Evolutionary conservation across 441 rosid genomes (phyloP).

Genomic region (Pelargonium myrrhifolium): DNA sequence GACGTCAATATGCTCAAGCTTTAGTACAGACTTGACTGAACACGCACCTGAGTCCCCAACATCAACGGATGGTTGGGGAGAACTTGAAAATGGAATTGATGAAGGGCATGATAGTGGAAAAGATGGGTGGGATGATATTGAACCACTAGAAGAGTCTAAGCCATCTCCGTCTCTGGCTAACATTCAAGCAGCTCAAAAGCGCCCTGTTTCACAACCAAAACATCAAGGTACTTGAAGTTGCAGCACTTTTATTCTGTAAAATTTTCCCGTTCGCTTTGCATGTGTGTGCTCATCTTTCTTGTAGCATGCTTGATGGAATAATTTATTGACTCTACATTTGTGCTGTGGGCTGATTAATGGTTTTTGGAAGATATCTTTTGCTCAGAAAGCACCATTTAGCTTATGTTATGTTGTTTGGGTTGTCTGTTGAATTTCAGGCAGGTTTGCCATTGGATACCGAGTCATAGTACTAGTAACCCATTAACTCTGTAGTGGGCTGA

Average conservation of each 20-base stretch:
- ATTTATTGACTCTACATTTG: too few relatives aligned
- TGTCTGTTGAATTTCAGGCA: too few relatives aligned
- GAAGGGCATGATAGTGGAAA: conserved; percentile 67
- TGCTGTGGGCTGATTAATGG: too few relatives aligned
- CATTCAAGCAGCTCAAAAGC: conserved; percentile 95
- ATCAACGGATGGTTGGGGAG: conserved; percentile 99
- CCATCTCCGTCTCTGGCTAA: conserved; percentile 67
- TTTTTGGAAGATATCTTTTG: too few relatives aligned
- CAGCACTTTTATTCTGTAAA: neutral
- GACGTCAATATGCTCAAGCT: conserved; percentile 45
- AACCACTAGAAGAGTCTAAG: conserved; percentile 87
- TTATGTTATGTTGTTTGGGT: too few relatives aligned
- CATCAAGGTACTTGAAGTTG: conserved; percentile 42
- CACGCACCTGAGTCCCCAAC: conserved; percentile 82
- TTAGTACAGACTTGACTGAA: conserved; percentile 66
- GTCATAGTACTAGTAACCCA: too few relatives aligned
- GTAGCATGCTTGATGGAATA: too few relatives aligned
- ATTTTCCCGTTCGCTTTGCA: neutral
- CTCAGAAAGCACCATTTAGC: too few relatives aligned
- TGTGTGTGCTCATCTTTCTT: too few relatives aligned
- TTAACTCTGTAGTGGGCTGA: too few relatives aligned
- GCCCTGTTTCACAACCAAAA: conserved; percentile 65
- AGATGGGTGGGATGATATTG: conserved; percentile 97
- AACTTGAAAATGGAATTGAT: conserved; percentile 71
- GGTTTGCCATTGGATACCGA: too few relatives aligned